These are phyloP conservation scores for Omphalea diandra DNA, from an alignment of 441 rosid species.

Conservation along the genomic window DNA sequence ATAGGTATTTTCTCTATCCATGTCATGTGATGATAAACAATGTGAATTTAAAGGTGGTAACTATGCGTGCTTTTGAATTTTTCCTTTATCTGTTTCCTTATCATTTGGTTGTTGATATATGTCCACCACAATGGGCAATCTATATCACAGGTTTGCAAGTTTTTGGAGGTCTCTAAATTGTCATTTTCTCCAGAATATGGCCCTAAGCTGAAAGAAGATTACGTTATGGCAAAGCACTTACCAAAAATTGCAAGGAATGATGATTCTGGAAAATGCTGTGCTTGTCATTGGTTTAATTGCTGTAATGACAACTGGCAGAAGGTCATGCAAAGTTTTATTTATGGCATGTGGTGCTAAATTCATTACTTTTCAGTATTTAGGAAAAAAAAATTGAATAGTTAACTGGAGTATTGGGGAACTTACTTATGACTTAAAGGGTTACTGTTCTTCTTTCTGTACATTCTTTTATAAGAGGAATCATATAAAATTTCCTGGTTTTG, in stretches of 20 bases:
- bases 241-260: slow-evolving; percentile 64
- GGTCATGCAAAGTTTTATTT: slow-evolving; percentile 46
- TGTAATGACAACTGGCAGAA: slow-evolving; percentile 99
- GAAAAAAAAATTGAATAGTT: neutral
- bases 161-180: slow-evolving; percentile 96
- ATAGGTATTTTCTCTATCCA: neutral
- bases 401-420: neutral
- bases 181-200: slow-evolving; percentile 98
- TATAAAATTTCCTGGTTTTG: slow-evolving; percentile 4
- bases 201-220: slow-evolving; percentile 96
- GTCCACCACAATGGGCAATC: slow-evolving; percentile 29
- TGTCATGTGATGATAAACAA: slow-evolving; percentile 3
- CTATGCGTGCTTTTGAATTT: neutral
- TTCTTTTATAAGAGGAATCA: neutral
- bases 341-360: slow-evolving; percentile 10
- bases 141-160: slow-evolving; percentile 86
- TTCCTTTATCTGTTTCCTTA: neutral
- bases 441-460: neutral
- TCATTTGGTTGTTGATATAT: slow-evolving; percentile 19
- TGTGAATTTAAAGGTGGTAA: neutral
- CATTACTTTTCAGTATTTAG: neutral
- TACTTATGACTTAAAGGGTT: neutral
- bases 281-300: slow-evolving; percentile 75
- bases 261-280: slow-evolving; percentile 69
- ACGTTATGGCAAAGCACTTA: slow-evolving; percentile 89